Base-by-base conservation (phyloP, 2,329 filamentous ascomycete species). In the Leptographium procerum region DNA sequence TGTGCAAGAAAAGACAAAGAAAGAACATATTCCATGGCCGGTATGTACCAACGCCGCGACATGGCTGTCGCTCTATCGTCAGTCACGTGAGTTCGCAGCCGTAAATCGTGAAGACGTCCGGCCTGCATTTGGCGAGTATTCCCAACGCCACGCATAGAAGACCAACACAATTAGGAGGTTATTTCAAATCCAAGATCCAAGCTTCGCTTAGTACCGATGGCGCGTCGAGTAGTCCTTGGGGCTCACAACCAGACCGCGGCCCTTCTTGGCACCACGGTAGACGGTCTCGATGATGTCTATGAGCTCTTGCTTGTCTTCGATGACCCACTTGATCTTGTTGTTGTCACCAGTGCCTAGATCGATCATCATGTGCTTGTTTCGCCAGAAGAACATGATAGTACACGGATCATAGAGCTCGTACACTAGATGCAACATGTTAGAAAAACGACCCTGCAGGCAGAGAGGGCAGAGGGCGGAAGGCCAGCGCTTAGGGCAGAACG, bases 251-350 rank as follows among this genome's bases (percentile, higher is more conserved):
- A 99, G 75, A 87, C 95, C 94, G 57, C 92, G 80, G 0, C 95
- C 94, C 77, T 99, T 99, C 81, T 96, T 97, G 34, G 94, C 94
- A n/a, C 94, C 94, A 60, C 91, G 86, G 71, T 97, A 99, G 61
- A 99, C 91, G 5, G 91, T 96, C 79, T 99, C 94, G 69, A 97
- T 86, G 64, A 99, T 99, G 73, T 99, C 94, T 68, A 99, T 95
- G 67, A 99, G 78, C 76, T 99, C 94, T 72, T 97, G 92, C 75
- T 99, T 97, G 69, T 99, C 92, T 73, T 97, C 91, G 57, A 95
- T 77, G 9, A 64, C 62, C 60, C 61, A 65, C 16, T 65, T 64
- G 55, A 65, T 62, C 56, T 65, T 65, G 72, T 99, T 99, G 73
- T 99, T 99, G 75, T 99, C 96, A 64, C 94, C 94, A 1, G 94